Evolutionary conservation across 2,329 filamentous ascomycete genomes (phyloP).

Genomic region (Arachnopeziza araneosa): DNA sequence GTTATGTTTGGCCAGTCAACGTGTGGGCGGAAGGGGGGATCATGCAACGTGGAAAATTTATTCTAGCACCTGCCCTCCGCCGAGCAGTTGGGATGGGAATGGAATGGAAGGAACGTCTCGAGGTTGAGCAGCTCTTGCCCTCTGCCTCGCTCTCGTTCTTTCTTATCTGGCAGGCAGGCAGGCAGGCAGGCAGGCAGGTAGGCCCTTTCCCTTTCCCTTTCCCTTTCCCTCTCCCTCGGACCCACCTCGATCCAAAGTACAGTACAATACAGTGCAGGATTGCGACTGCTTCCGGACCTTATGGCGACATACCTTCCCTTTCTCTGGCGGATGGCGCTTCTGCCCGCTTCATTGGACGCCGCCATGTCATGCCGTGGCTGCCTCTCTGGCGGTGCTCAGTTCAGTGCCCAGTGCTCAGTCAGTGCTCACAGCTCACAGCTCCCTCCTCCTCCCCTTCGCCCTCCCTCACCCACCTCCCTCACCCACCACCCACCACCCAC

Average conservation of each 20-base stretch:
- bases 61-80: neutral
- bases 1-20: conserved; percentile 2
- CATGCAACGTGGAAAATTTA: neutral
- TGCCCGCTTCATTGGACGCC: neutral
- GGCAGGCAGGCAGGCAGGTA: too few species aligned
- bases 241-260: too few species aligned
- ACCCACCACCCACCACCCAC: neutral
- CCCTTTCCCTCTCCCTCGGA: too few species aligned
- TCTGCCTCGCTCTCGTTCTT: too few species aligned
- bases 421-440: too few species aligned
- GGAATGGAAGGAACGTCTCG: too few species aligned
- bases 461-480: conserved; percentile 1
- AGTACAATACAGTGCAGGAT: too few species aligned
- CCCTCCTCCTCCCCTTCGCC: too few species aligned
- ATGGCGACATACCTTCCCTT: conserved; percentile 4
- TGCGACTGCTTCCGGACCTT: neutral
- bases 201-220: too few species aligned
- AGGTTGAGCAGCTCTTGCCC: too few species aligned
- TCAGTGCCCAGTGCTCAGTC: too few species aligned
- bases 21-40: neutral
- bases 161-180: too few species aligned
- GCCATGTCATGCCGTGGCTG: neutral
- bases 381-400: conserved; percentile 1
- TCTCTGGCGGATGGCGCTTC: conserved; percentile 10
- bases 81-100: neutral